Evolutionary conservation across 2,329 filamentous ascomycete genomes (phyloP).

Genomic region (Fusarium nygamai): DNA sequence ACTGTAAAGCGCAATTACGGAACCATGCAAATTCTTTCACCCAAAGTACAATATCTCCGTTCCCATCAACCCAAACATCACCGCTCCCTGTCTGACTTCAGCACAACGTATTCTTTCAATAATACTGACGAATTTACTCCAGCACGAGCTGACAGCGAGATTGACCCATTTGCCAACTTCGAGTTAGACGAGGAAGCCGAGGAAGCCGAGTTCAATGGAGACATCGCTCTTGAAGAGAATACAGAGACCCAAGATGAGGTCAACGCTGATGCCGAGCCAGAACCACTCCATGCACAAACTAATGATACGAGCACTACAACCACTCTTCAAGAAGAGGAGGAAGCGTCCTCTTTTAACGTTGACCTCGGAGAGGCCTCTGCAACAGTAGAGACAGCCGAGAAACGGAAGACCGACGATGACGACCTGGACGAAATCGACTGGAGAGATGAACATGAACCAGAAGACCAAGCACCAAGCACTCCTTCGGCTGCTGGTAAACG

Average conservation of each 20-base stretch:
- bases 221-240: constrained; percentile 27
- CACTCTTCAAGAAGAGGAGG: constrained; percentile 48
- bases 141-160: constrained; percentile 40
- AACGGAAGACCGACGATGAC: constrained; percentile 27
- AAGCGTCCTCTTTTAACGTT: constrained; percentile 38
- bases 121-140: constrained; percentile 39
- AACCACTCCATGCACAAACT: constrained; percentile 21
- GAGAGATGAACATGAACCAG: constrained; percentile 43
- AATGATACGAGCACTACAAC: constrained; percentile 46
- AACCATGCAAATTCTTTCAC: neutral
- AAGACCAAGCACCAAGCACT: constrained; percentile 30
- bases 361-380: constrained; percentile 36
- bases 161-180: constrained; percentile 40
- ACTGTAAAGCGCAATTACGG: constrained; percentile 1
- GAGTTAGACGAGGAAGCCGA: constrained; percentile 39
- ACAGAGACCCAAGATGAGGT: constrained; percentile 27
- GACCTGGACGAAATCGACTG: constrained; percentile 45
- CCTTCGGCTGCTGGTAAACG: constrained; percentile 42
- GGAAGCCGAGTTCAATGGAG: constrained; percentile 25
- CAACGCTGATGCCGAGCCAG: constrained; percentile 14
- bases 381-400: constrained; percentile 36
- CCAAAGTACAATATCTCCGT: neutral
- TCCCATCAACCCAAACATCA: constrained; percentile 3
- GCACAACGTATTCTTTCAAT: constrained; percentile 33
- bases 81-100: constrained; percentile 22